A percentile compares a stretch with the other conserved stretches of the same genome.
Evolutionary conservation across 2,329 filamentous ascomycete species (phyloP).

Genomic region (Albophoma yamanashiensis): DNA sequence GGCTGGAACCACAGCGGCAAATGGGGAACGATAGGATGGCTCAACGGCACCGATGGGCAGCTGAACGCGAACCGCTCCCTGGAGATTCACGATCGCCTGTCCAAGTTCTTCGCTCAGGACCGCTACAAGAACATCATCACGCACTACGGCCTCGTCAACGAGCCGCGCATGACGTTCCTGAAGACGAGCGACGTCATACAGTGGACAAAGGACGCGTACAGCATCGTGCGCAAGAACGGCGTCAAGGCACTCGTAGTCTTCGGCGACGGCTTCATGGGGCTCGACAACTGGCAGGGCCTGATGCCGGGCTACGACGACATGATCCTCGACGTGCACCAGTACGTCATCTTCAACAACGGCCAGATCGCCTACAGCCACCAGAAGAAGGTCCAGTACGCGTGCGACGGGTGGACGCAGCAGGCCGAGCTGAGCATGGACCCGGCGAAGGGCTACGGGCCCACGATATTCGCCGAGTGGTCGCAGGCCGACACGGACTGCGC

Average conservation of each 20-base stretch:
- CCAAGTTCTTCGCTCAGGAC: conserved; percentile 84
- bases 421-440: conserved; percentile 61
- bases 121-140: conserved; percentile 86
- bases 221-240: conserved; percentile 66
- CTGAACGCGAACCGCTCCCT: conserved; percentile 72
- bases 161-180: conserved; percentile 77
- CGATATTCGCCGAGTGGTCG: conserved; percentile 92
- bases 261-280: conserved; percentile 88
- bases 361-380: conserved; percentile 76
- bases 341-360: conserved; percentile 91
- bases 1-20: conserved; percentile 95
- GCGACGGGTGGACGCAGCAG: conserved; percentile 76
- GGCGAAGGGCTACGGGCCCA: conserved; percentile 77
- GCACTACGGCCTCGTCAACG: conserved; percentile 92
- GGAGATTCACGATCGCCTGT: conserved; percentile 77
- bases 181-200: conserved; percentile 53
- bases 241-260: conserved; percentile 66
- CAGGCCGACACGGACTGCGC: conserved; percentile 97
- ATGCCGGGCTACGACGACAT: conserved; percentile 62
- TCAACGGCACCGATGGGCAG: conserved; percentile 78
- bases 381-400: conserved; percentile 79
- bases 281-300: conserved; percentile 81
- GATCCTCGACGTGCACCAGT: conserved; percentile 94
- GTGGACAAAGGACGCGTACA: conserved; percentile 70
- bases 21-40: conserved; percentile 72